Base-by-base conservation (phyloP, 2,329 filamentous ascomycete genomes). In the Sporothrix humicola region DNA sequence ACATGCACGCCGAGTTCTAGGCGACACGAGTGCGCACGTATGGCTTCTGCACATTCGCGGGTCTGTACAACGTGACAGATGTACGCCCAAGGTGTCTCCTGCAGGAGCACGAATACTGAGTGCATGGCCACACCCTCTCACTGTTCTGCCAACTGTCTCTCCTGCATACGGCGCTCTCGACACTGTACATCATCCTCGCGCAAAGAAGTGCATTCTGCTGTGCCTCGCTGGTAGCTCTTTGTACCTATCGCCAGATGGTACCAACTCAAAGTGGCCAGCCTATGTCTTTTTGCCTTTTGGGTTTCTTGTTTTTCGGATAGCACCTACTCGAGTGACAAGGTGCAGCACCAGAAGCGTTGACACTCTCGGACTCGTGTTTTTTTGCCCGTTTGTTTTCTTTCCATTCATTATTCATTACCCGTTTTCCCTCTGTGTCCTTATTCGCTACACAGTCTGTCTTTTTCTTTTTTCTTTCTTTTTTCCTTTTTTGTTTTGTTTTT, bases 161-260 rank as follows among this genome's bases (percentile, higher is more conserved):
- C 52, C 20, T 73, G 72, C 73, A 73, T 72, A 70, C 37, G 44
- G 42, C n/a, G 26, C 2, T 3, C 50, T 48, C 26, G 56, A 54
- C 31, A 37, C 31, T 37, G 3, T 37, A 37, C 26, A 56, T 59
- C 69, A 9, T 65, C 48, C 58, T 66, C 13, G 42, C 66, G 71
- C 69, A 50, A 56, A 59, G 46, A n/a, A 17, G 59, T 74, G 73
- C 72, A 71, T 50, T 46, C 48, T 37, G 6, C 50, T 56, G 68
- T 75, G 72, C 75, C 73, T 73, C 31, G 69, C 50, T 69, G 63
- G 74, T 76, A 77, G 71, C 12, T 73, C 61, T 69, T 69, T 77
- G 75, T 77, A 75, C 73, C 63, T 69, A 54, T 69, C 70, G 52
- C 37, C 23, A 10, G 10, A 23, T 17, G 48, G 9, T 37, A 63